Conservation (phyloP, 2,329 filamentous ascomycete genomes). For the Stagonosporopsis rhizophila region DNA sequence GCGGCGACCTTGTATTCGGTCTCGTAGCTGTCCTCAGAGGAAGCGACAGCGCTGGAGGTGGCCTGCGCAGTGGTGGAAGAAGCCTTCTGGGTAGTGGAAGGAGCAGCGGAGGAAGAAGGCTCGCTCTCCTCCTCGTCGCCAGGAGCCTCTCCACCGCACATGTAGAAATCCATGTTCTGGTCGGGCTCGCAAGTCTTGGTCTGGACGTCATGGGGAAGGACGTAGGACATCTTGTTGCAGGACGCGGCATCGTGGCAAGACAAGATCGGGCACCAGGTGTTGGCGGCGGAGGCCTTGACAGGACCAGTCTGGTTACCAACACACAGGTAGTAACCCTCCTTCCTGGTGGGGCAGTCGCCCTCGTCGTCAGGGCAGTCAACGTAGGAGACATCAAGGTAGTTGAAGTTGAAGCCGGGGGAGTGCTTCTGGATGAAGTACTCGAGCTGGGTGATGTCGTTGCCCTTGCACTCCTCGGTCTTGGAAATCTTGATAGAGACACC, state of each 20-base stretch:
- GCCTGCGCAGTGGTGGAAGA: constrained; percentile 8
- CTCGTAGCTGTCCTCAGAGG: constrained; percentile 20
- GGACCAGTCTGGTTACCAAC: constrained; percentile 30
- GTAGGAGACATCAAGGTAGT: constrained; percentile 50
- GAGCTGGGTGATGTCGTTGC: constrained; percentile 44
- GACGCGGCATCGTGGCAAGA: constrained; percentile 29
- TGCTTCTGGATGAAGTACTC: constrained; percentile 46
- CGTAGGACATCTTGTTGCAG: constrained; percentile 43
- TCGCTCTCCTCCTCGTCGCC: constrained; percentile 20
- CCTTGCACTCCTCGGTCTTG: constrained; percentile 40
- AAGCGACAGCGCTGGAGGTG: constrained; percentile 19
- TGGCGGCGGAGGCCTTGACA: constrained; percentile 26
- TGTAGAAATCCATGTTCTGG: constrained; percentile 43
- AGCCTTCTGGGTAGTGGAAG: constrained; percentile 22
- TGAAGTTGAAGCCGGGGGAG: constrained; percentile 21
- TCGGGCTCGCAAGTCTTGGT: constrained; percentile 43
- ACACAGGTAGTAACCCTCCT: constrained; percentile 45
- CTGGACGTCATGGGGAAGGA: constrained; percentile 41
- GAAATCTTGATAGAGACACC: constrained; percentile 52
- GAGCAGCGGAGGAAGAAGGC: constrained; percentile 15
- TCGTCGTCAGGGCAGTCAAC: constrained; percentile 40
- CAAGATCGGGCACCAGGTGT: constrained; percentile 44
- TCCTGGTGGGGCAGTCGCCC: constrained; percentile 41
- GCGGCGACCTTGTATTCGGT: constrained; percentile 27
- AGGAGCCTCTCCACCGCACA: constrained; percentile 43